Percentiles rank a stretch among this genome's conserved stretches.
These are phyloP conservation scores for Prunus padus DNA, from an alignment of 306 rosid species.

Conservation along the genomic window DNA sequence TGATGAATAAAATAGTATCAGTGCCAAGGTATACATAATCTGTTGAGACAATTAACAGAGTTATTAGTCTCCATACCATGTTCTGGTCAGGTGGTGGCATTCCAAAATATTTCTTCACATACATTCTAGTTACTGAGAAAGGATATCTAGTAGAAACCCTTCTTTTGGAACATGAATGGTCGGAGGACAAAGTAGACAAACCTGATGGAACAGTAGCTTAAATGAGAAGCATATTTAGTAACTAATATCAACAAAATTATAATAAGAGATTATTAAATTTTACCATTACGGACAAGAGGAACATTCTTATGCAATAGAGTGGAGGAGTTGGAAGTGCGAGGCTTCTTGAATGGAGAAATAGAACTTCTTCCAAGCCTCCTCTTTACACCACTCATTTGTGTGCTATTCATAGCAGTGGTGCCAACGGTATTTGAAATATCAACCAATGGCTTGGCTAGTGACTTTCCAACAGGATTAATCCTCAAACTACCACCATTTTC, in stretches of 20 bases:
- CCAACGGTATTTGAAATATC: conserved; percentile 63
- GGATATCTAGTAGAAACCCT: conserved; percentile 70
- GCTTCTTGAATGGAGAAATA: conserved; percentile 78
- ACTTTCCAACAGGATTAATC: conserved; percentile 30
- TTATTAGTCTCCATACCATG: conserved; percentile 39
- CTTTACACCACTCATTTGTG: conserved; percentile 39
- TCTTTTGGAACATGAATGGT: conserved; percentile 44
- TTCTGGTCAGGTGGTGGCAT: conserved; percentile 34
- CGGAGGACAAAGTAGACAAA: conserved; percentile 48
- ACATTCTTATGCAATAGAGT: conserved; percentile 45
- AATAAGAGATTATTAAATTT: conserved; percentile 4
- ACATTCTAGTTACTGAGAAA: conserved; percentile 48
- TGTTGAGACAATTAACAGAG: conserved; percentile 27
- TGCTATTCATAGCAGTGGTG: conserved; percentile 29
- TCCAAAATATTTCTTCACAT: conserved; percentile 57
- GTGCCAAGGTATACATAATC: conserved; percentile 20
- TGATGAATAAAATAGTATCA: conserved; percentile 31
- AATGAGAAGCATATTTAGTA: conserved; percentile 22
- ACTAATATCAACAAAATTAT: conserved; percentile 17
- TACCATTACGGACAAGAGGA: conserved; percentile 46
- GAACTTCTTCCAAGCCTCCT: conserved; percentile 56
- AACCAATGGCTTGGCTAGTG: conserved; percentile 46
- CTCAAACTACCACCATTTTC: conserved; percentile 38
- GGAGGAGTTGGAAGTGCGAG: conserved; percentile 56
- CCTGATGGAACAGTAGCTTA: conserved; percentile 48